Base-by-base conservation (phyloP, 306 rosid species). In the Purshia tridentata region DNA sequence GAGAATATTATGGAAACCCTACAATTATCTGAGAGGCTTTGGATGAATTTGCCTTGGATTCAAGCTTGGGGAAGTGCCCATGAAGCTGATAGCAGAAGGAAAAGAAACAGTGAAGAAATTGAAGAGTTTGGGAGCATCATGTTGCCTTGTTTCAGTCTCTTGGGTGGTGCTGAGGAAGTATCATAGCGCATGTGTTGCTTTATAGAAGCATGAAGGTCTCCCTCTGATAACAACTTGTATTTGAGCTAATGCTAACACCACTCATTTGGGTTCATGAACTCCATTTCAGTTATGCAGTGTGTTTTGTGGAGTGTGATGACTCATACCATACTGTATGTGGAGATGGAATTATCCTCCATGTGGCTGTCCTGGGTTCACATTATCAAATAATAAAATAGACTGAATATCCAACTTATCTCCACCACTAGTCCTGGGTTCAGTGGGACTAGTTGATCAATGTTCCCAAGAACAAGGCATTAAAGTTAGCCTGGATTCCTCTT, bases 21-120 rank as follows among this genome's bases (percentile, higher is more conserved):
- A 37, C 89, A 82, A 44, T 84, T 79, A 7, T 42, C 22, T 60
- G 79, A 73, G 60, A 91, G 74, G 64, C 97, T 88, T 8, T 66
- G 77, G 63, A 60, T 80, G 76, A 91, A 88, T 9, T 9, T 77
- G 18, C 80, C 86, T 52, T 84, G 83, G 50, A 68, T 45, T 40
- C 88, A 65, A 80, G 83, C 64, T 49, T 83, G 68, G 63, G 75
- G 56, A 19, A 70, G 46, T 81, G 85, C 29, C 1, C 11, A 68
- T 4, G 89, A 84, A 77, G 80, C 42, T 22, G 82, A 72, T 65
- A 83, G 61, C 44, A 84, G 70, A 73, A 88, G 72, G 69, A 77
- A 13, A 46, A 79, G 69, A 62, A 72, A 56, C 67, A 65, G 49
- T 19, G 46, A 44, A 15, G 29, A 54, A 19, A 54, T 44, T 3